Conservation (phyloP, 1,284 basidiomycete species). For the Cutaneotrichosporon mucoides region DNA sequence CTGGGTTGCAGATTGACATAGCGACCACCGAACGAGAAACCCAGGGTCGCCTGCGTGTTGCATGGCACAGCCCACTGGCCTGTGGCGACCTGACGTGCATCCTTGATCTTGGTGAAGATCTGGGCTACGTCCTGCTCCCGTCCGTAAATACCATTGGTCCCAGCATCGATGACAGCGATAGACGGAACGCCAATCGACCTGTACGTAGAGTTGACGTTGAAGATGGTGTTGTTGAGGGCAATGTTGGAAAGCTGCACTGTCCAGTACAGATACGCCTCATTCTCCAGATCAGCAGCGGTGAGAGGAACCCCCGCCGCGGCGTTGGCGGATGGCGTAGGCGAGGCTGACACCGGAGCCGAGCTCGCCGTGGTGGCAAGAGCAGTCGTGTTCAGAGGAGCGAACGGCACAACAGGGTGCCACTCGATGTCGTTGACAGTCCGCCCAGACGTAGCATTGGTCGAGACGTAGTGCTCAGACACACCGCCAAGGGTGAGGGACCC, state of each 20-base stretch:
- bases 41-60: slow-evolving; percentile 60
- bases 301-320: background rate
- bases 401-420: slow-evolving; percentile 40
- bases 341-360: background rate
- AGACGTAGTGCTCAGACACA: slow-evolving; percentile 33
- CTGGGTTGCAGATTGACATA: slow-evolving; percentile 68
- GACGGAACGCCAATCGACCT: slow-evolving; percentile 58
- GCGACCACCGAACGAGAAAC: slow-evolving; percentile 64
- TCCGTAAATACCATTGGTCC: slow-evolving; percentile 71
- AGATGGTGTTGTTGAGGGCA: slow-evolving; percentile 59
- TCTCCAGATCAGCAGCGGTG: slow-evolving; percentile 20
- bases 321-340: background rate
- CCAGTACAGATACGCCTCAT: slow-evolving; percentile 68
- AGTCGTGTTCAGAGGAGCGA: slow-evolving; percentile 17
- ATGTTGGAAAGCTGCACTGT: slow-evolving; percentile 62
- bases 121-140: slow-evolving; percentile 72
- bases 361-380: background rate
- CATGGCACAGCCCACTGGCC: slow-evolving; percentile 84
- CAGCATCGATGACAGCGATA: slow-evolving; percentile 73
- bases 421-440: slow-evolving; percentile 36
- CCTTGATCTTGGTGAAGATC: slow-evolving; percentile 61
- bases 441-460: slow-evolving; percentile 16
- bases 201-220: slow-evolving; percentile 65
- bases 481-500: slow-evolving; percentile 41
- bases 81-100: slow-evolving; percentile 61